These are phyloP conservation scores for Globisporangium camurandrum DNA, from an alignment of 352 stramenopile genomes.

Conservation along the genomic window DNA sequence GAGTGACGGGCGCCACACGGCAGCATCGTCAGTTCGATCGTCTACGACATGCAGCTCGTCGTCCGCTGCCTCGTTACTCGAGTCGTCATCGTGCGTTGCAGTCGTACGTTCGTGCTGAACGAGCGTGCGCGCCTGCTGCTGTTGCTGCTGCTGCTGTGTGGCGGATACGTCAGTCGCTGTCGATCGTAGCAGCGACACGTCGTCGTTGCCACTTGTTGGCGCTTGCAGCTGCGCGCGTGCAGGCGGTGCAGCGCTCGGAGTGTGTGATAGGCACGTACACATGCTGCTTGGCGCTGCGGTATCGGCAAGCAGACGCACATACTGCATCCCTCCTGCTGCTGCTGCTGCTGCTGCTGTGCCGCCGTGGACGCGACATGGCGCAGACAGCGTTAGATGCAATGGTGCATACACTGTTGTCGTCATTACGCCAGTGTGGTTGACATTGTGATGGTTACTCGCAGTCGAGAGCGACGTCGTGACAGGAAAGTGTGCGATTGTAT, in stretches of 20 bases:
- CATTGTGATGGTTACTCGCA: background rate
- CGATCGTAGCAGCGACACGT: background rate
- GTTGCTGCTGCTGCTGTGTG: background rate
- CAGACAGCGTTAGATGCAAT: background rate
- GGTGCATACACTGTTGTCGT: background rate
- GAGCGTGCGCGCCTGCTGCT: background rate
- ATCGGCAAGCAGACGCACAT: constrained; percentile 39
- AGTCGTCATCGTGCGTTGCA: constrained; percentile 1
- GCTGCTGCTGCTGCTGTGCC: background rate
- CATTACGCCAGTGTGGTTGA: background rate
- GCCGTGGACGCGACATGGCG: constrained; percentile 8
- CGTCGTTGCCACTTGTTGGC: background rate
- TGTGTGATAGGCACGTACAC: too few species aligned
- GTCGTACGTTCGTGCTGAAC: background rate
- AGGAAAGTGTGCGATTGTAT: background rate
- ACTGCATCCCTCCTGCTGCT: too few species aligned
- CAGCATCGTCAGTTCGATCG: background rate
- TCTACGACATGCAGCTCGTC: constrained; percentile 8
- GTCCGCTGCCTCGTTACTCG: constrained; percentile 13
- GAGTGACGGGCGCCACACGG: constrained; percentile 4
- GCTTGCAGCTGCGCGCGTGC: background rate
- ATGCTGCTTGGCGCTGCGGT: too few species aligned
- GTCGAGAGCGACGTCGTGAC: background rate
- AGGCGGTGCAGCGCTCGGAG: constrained; percentile 12
- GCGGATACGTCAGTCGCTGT: background rate